A percentile compares a stretch with the other conserved stretches of the same genome.
Evolutionary conservation across 1,284 basidiomycete species (phyloP).

Genomic region (Kwoniella shivajii): DNA sequence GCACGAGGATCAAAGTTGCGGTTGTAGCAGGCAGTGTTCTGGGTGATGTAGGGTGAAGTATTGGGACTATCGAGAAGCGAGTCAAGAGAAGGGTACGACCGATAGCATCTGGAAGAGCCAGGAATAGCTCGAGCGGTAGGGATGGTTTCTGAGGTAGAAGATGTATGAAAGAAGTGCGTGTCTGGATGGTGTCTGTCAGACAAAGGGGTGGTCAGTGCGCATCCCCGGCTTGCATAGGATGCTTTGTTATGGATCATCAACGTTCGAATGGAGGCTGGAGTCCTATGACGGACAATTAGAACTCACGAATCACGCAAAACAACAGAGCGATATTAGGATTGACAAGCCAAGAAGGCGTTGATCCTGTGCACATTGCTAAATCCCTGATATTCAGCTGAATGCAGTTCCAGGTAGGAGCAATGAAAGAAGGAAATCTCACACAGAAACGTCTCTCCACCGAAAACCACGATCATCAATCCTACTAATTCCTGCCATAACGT

Average conservation of each 20-base stretch:
- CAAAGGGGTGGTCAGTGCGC: background rate
- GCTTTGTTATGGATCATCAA: no score
- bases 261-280: no score
- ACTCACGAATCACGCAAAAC: slow-evolving; percentile 41
- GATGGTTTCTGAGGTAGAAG: slow-evolving; percentile 41
- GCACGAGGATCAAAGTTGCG: slow-evolving; percentile 44
- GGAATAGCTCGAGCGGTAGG: slow-evolving; percentile 37
- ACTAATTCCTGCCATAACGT: slow-evolving; percentile 44
- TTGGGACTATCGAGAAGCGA: slow-evolving; percentile 45
- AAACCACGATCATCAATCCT: slow-evolving; percentile 49
- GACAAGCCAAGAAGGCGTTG: slow-evolving; percentile 50
- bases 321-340: slow-evolving; percentile 45
- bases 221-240: no score
- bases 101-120: slow-evolving; percentile 48
- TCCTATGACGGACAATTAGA: background rate
- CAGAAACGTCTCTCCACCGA: slow-evolving; percentile 54
- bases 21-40: slow-evolving; percentile 39
- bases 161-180: slow-evolving; percentile 41
- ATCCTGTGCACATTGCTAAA: slow-evolving; percentile 40
- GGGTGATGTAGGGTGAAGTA: slow-evolving; percentile 26
- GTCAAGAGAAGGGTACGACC: slow-evolving; percentile 52
- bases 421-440: slow-evolving; percentile 29
- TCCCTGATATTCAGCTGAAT: background rate
- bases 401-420: no score
- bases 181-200: slow-evolving; percentile 41